These are phyloP conservation scores for Solanum ossicruentum DNA, from an alignment of 257 asterid genomes.

Conservation along the genomic window DNA sequence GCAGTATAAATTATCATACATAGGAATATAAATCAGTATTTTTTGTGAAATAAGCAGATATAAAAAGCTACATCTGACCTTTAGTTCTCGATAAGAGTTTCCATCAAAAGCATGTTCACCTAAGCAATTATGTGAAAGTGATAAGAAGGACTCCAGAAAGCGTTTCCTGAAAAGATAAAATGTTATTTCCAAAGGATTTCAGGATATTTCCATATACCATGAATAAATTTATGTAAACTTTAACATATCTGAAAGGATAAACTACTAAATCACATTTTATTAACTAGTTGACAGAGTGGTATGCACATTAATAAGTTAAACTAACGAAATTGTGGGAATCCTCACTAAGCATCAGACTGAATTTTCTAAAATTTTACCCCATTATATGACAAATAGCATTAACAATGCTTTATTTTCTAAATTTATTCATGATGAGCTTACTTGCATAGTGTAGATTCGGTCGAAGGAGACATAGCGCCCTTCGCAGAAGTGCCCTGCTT, in stretches of 20 bases:
- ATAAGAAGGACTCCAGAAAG: conserved; percentile 34
- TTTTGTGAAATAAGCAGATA: not conserved
- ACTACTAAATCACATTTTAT: not conserved
- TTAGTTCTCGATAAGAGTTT: conserved; percentile 51
- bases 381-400: not conserved
- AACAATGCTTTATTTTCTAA: not conserved
- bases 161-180: conserved; percentile 40
- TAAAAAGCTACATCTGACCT: conserved; percentile 29
- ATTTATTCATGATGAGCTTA: conserved; percentile 13
- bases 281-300: not conserved
- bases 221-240: not conserved
- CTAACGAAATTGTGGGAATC: not conserved
- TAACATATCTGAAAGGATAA: not conserved
- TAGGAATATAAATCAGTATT: not conserved
- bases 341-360: not conserved
- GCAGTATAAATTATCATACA: not conserved
- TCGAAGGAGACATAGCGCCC: conserved; percentile 73
- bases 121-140: conserved; percentile 22
- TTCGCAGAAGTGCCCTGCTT: conserved; percentile 95
- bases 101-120: conserved; percentile 10
- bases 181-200: not conserved
- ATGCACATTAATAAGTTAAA: not conserved
- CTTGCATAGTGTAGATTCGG: conserved; percentile 88
- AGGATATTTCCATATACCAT: not conserved
- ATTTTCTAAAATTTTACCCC: not conserved